phyloP scores from a whole-genome alignment of 2,329 filamentous ascomycete species.

The Calonectria crousiana region DNA sequence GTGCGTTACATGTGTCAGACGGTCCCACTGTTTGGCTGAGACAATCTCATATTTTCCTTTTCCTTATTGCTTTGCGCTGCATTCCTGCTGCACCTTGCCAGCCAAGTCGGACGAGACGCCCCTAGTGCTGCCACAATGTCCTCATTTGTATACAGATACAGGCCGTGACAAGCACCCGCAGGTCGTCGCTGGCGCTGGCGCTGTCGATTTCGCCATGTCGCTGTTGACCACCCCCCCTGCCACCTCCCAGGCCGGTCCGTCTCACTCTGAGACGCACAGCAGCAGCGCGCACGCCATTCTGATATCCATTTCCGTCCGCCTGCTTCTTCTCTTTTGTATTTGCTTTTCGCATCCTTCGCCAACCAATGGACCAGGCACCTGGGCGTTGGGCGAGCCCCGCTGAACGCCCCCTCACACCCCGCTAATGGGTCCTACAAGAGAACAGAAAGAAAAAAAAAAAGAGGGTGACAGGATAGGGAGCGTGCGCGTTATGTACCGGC shows the following conservation, averaged over 20 bases:
- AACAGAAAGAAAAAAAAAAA: no score
- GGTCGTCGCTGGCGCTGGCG: background rate
- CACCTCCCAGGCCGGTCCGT: background rate
- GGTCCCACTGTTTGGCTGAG: background rate
- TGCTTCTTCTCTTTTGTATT: background rate
- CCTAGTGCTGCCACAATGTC: background rate
- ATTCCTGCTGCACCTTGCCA: background rate
- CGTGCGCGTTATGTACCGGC: background rate
- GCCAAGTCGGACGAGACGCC: background rate
- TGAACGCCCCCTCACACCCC: background rate
- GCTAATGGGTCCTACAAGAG: background rate
- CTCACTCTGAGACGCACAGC: background rate
- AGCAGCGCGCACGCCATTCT: background rate
- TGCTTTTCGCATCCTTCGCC: background rate
- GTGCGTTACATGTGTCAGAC: background rate
- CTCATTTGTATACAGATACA: background rate
- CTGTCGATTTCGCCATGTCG: background rate
- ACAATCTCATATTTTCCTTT: constrained; percentile 4
- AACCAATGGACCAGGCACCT: background rate
- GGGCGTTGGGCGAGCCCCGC: background rate
- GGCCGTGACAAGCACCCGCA: background rate
- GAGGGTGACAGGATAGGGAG: background rate
- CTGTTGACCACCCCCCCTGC: background rate
- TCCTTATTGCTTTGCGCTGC: background rate
- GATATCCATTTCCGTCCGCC: background rate